phyloP scores from a whole-genome alignment of 2,329 filamentous ascomycete genomes.

The Aspergillus versicolor region DNA sequence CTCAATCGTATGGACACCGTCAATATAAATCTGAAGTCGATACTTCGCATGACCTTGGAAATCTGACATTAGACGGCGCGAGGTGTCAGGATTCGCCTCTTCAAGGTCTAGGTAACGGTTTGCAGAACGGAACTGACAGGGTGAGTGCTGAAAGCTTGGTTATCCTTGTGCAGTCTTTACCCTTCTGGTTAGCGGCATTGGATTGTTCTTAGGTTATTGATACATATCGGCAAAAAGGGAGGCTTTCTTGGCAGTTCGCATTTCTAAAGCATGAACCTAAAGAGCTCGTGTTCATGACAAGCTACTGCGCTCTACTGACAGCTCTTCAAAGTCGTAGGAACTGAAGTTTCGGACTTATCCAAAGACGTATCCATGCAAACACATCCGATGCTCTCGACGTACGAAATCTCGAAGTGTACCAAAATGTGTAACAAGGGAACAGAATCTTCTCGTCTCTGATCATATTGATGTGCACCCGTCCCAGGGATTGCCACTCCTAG shows the following conservation, averaged over 20 bases:
- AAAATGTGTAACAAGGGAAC: no score
- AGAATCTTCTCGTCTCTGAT: background rate
- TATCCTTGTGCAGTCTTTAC: background rate
- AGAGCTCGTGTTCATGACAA: constrained; percentile 6
- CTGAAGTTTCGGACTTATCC: background rate
- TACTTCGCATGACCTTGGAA: background rate
- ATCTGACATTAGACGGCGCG: background rate
- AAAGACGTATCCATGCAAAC: no score
- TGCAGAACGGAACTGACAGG: constrained; percentile 1
- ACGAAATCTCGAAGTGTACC: no score
- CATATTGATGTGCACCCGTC: constrained; percentile 10
- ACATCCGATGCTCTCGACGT: no score
- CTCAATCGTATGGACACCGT: background rate
- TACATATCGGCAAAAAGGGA: background rate
- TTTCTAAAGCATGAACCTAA: background rate
- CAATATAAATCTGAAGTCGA: background rate
- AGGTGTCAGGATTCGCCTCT: background rate
- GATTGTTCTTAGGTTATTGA: background rate
- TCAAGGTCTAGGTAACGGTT: background rate
- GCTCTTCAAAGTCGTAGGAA: background rate
- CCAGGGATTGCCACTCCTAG: background rate
- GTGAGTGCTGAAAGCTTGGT: background rate
- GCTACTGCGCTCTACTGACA: constrained; percentile 1
- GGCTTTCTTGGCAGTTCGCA: background rate
- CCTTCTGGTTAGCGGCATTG: background rate